Conservation (phyloP, 305 asterid genomes). For the Fraxinus albicans region DNA sequence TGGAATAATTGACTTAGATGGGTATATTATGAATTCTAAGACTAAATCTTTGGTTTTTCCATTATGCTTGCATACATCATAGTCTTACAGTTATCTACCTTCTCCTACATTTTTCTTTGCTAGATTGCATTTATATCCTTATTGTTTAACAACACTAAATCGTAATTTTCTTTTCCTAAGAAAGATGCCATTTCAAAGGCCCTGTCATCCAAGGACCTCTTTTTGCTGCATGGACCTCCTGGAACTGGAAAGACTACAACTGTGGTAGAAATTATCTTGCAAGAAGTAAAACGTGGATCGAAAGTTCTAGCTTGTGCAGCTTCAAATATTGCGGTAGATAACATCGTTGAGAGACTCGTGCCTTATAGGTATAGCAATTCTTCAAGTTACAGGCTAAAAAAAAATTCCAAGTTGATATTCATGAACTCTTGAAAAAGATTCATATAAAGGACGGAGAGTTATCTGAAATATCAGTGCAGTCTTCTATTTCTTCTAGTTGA, state of each 20-base stretch:
- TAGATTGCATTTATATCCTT: slow-evolving; percentile 10
- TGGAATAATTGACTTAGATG: slow-evolving; percentile 7
- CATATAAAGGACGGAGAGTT: slow-evolving; percentile 3
- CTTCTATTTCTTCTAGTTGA: slow-evolving; percentile 11
- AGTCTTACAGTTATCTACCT: not conserved
- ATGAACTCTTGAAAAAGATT: slow-evolving; percentile 4
- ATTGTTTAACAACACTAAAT: slow-evolving; percentile 30
- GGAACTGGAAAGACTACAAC: slow-evolving; percentile 99
- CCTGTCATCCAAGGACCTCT: slow-evolving; percentile 85
- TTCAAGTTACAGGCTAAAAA: slow-evolving; percentile 11
- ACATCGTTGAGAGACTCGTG: slow-evolving; percentile 95
- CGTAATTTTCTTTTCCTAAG: slow-evolving; percentile 39
- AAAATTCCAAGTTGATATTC: slow-evolving; percentile 6
- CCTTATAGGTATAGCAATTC: slow-evolving; percentile 64
- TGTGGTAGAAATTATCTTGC: slow-evolving; percentile 89
- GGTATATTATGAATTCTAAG: not conserved
- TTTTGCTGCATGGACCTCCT: slow-evolving; percentile 98
- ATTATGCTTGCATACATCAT: not conserved
- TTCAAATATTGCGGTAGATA: slow-evolving; percentile 98
- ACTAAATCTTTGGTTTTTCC: slow-evolving; percentile 8
- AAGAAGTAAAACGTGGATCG: slow-evolving; percentile 93
- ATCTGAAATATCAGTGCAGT: slow-evolving; percentile 1
- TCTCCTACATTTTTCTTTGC: slow-evolving; percentile 17
- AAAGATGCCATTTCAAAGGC: slow-evolving; percentile 91
- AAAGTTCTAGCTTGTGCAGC: slow-evolving; percentile 97